phyloP scores from a whole-genome alignment of 1,284 basidiomycete species.

The Ceratobasidium sp. region DNA sequence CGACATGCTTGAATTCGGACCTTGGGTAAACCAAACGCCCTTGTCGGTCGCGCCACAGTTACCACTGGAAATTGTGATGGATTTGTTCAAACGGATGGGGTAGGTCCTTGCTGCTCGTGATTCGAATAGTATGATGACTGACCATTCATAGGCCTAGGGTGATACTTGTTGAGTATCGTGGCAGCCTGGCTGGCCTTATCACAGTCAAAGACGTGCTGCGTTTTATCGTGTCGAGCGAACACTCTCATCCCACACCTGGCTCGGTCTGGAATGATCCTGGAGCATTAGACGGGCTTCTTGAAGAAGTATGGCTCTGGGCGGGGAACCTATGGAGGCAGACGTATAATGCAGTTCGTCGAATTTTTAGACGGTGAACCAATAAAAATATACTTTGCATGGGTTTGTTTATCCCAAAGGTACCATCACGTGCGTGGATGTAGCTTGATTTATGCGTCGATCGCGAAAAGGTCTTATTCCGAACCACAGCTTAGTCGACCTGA shows the following conservation, averaged over 20 bases:
- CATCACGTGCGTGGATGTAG: not conserved
- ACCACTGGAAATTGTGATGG: slow-evolving; percentile 95
- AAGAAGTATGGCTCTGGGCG: slow-evolving; percentile 50
- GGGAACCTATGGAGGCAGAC: slow-evolving; percentile 5
- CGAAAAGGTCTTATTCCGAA: no score
- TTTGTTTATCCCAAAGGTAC: not conserved
- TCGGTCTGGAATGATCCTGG: slow-evolving; percentile 46
- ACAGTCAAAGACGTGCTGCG: slow-evolving; percentile 96
- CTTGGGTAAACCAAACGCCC: slow-evolving; percentile 95
- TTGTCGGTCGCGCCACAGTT: slow-evolving; percentile 92
- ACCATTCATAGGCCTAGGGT: slow-evolving; percentile 77
- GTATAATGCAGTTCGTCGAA: slow-evolving; percentile 5
- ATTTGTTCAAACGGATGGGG: slow-evolving; percentile 96
- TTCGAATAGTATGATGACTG: slow-evolving; percentile 3
- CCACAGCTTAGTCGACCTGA: no score
- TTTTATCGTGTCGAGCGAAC: slow-evolving; percentile 52
- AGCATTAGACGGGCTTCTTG: slow-evolving; percentile 49
- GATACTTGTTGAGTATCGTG: slow-evolving; percentile 89
- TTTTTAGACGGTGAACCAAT: slow-evolving; percentile 14
- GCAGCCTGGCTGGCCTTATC: slow-evolving; percentile 83
- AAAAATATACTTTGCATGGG: not conserved
- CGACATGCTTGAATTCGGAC: slow-evolving; percentile 77
- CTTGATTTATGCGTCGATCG: not conserved
- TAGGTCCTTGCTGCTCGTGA: slow-evolving; percentile 54
- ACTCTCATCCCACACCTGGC: slow-evolving; percentile 49